Conservation (phyloP, 495 filamentous ascomycete genomes). For the Halenospora varia region DNA sequence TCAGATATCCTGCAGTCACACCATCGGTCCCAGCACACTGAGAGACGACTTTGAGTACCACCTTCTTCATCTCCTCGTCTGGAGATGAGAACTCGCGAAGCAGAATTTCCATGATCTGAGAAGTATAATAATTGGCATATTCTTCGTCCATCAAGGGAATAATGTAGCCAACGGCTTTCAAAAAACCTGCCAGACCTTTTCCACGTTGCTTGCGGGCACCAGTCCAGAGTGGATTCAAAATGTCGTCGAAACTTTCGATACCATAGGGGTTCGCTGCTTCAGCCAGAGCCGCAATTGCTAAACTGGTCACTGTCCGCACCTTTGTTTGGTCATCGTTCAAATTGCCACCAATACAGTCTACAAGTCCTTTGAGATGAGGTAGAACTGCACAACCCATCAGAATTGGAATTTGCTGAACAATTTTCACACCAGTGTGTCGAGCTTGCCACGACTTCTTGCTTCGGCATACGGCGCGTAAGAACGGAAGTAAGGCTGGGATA, state of each 20-base stretch:
- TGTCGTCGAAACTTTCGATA: conserved; percentile 98
- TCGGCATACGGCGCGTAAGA: conserved; percentile 90
- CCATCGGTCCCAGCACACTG: conserved; percentile 93
- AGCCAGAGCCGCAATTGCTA: conserved; percentile 92
- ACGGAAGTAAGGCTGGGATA: conserved; percentile 91
- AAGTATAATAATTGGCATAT: conserved; percentile 98
- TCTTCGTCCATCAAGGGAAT: conserved; percentile 99
- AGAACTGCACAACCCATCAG: conserved; percentile 97
- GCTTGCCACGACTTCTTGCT: conserved; percentile 99
- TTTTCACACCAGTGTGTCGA: conserved; percentile 98
- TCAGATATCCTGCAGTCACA: conserved; percentile 90
- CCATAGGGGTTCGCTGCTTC: conserved; percentile 97
- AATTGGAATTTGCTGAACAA: conserved; percentile 99
- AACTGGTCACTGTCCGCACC: conserved; percentile 90
- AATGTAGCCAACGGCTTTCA: conserved; percentile 97
- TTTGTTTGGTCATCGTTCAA: conserved; percentile 97
- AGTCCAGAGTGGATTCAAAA: conserved; percentile 95
- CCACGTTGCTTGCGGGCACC: conserved; percentile 93
- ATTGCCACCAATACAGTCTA: conserved; percentile 94
- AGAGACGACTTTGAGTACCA: conserved; percentile 95
- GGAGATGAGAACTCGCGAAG: conserved; percentile 93
- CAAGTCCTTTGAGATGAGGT: conserved; percentile 91
- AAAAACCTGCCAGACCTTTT: conserved; percentile 90
- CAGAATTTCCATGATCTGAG: conserved; percentile 98
- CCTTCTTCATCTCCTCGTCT: conserved; percentile 99